Evolutionary conservation across 768 basidiomycete species (phyloP).

Genomic region (Boletus eberwhitei): DNA sequence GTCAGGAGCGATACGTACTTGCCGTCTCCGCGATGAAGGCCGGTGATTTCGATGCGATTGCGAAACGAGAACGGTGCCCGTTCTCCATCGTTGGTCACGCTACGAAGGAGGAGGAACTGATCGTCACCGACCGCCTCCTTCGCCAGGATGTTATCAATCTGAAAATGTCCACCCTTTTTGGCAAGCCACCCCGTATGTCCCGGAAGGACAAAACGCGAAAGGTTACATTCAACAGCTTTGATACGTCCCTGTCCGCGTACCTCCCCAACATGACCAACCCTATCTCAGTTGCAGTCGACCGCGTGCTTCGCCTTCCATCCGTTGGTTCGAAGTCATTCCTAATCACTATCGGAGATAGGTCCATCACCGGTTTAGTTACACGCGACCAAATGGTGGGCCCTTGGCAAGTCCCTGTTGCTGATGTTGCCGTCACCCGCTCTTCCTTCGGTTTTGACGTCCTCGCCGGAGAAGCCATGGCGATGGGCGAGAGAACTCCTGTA

Average conservation of each 20-base stretch:
- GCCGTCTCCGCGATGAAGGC: conserved; percentile 71
- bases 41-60: conserved; percentile 67
- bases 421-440: conserved; percentile 94
- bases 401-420: conserved; percentile 97
- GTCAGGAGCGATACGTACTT: conserved; percentile 95
- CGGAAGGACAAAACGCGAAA: conserved; percentile 57
- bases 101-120: conserved; percentile 73
- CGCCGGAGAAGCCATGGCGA: conserved; percentile 94
- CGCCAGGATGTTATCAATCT: conserved; percentile 79
- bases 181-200: conserved; percentile 91
- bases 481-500: conserved; percentile 94
- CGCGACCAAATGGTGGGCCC: conserved; percentile 99
- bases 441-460: conserved; percentile 87
- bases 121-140: conserved; percentile 86
- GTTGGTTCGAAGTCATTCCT: conserved; percentile 97
- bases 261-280: conserved; percentile 50
- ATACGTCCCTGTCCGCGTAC: conserved; percentile 65
- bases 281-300: conserved; percentile 62
- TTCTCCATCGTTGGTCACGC: conserved; percentile 90
- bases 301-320: conserved; percentile 86
- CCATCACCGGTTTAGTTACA: conserved; percentile 89
- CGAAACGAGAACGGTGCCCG: conserved; percentile 87
- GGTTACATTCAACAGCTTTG: conserved; percentile 53
- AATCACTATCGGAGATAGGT: conserved; percentile 95
- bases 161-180: conserved; percentile 94